phyloP scores from a whole-genome alignment of 2,329 filamentous ascomycete species.

The Neoascochyta sp. region DNA sequence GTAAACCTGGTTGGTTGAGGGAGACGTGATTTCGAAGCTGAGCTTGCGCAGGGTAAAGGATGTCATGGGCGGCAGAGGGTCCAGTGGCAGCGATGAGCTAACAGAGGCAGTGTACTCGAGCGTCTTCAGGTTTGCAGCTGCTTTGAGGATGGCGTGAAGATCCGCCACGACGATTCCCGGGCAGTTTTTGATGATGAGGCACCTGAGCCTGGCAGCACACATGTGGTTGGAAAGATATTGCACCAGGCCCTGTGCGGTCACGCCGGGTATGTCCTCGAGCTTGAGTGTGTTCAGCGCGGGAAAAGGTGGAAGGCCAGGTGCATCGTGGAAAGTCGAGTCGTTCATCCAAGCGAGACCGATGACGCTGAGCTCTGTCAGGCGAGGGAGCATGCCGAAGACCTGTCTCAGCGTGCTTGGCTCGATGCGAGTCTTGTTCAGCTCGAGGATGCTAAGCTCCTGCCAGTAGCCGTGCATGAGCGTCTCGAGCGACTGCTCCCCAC shows the following conservation, averaged over 20 bases:
- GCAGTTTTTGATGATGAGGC: conserved; percentile 63
- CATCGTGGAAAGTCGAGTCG: conserved; percentile 70
- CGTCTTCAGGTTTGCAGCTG: conserved; percentile 56
- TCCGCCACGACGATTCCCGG: conserved; percentile 65
- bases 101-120: conserved; percentile 58
- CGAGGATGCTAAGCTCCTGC: conserved; percentile 68
- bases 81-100: conserved; percentile 54
- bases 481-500: conserved; percentile 74
- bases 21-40: conserved; percentile 76
- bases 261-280: conserved; percentile 64
- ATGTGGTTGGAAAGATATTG: conserved; percentile 60
- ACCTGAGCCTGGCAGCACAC: conserved; percentile 59
- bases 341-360: conserved; percentile 66
- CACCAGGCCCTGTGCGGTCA: conserved; percentile 69
- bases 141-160: conserved; percentile 59
- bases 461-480: conserved; percentile 64
- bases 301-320: conserved; percentile 65
- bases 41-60: conserved; percentile 68
- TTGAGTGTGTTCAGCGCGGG: conserved; percentile 71
- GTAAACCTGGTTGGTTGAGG: conserved; percentile 54
- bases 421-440: conserved; percentile 64
- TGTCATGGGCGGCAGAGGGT: conserved; percentile 59
- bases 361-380: conserved; percentile 71
- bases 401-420: conserved; percentile 68
- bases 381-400: conserved; percentile 64